Evolutionary conservation across 495 filamentous ascomycete genomes (phyloP), one percentile per base, ranked within the genome.

Genomic region (Daldinia bambusicola): DNA sequence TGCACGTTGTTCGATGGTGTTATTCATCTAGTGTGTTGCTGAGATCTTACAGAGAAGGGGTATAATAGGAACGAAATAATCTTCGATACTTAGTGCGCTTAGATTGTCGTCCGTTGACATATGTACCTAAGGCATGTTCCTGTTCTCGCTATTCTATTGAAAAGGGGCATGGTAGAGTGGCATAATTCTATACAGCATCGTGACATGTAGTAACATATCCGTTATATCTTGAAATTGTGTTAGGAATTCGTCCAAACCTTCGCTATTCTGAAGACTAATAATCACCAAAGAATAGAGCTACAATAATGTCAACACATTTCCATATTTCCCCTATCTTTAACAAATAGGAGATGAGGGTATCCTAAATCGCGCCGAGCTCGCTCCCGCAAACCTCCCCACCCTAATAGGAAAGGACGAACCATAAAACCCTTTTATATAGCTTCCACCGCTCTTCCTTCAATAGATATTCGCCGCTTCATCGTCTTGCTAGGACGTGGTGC

Each of bases 261-360:
- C 18, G 9, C 16, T n/a, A 6, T 2, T 18, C 18, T 4, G 3
- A 48, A 4, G 43, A 18, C 18, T 6, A 48, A 13, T 8, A 22
- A 10, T 9, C 20, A 4, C 43, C 7, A 12, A 20, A 5, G 9
- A 9, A n/a, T 1, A 48, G 43, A 48, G 18, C 4, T 3, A 22
- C 2, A 4, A 48, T 6, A 22, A 48, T 48, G 43, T 22, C 10
- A 22, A 1, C 9, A 48, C 20, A 22, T 12, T 48, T 10, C 20
- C 18, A 13, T 20, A 48, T 22, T 22, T 48, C 43, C 20, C 10
- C 4, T 48, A 22, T 13, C 18, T 22, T 38, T 30, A 10, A 55
- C 14, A 40, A 52, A 51, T 64, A 73, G 52, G 62, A 62, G 69
- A 70, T 55, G 41, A 69, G 71, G 71, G 67, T 74, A 74, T 74